Conservation (phyloP, 192 early-diverging fungal genomes). For the Linnemannia exigua region DNA sequence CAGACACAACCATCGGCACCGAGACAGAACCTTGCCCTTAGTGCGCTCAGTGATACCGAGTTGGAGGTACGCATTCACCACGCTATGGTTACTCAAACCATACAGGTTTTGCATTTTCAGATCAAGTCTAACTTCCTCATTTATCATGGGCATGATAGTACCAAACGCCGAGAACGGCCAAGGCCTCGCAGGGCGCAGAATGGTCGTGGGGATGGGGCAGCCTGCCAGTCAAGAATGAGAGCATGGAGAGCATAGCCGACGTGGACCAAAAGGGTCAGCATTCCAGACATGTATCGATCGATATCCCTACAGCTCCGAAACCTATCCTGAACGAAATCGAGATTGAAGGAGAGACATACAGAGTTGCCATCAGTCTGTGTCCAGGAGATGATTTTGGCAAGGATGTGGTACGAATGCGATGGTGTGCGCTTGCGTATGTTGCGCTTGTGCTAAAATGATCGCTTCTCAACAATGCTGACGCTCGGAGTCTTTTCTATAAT, state of each 20-base stretch:
- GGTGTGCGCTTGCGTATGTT: too few relatives aligned
- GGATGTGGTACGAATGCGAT: slow-evolving; percentile 40
- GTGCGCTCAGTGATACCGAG: slow-evolving; percentile 71
- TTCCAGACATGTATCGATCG: slow-evolving; percentile 20
- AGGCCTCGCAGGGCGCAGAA: slow-evolving; percentile 35
- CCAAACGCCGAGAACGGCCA: slow-evolving; percentile 32
- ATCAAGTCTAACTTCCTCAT: not conserved
- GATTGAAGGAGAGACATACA: slow-evolving; percentile 49
- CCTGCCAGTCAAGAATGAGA: slow-evolving; percentile 66
- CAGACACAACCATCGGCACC: not conserved
- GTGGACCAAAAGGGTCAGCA: slow-evolving; percentile 8
- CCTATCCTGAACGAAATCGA: slow-evolving; percentile 41
- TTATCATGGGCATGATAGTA: slow-evolving; percentile 20
- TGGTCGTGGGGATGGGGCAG: slow-evolving; percentile 84
- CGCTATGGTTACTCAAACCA: not conserved
- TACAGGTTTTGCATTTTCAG: not conserved
- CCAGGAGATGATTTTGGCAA: slow-evolving; percentile 60
- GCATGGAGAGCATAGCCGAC: slow-evolving; percentile 20
- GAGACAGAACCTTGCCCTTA: slow-evolving; percentile 26
- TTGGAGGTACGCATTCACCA: slow-evolving; percentile 52
- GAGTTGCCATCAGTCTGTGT: slow-evolving; percentile 70
- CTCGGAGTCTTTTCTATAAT: not conserved
- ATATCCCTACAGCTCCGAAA: slow-evolving; percentile 17
- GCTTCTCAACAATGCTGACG: too few relatives aligned
- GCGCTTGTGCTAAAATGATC: not conserved